Percentiles rank a stretch among this genome's conserved stretches.
Evolutionary conservation across 2,329 filamentous ascomycete species (phyloP).

Genomic region (Eutypella sp.): DNA sequence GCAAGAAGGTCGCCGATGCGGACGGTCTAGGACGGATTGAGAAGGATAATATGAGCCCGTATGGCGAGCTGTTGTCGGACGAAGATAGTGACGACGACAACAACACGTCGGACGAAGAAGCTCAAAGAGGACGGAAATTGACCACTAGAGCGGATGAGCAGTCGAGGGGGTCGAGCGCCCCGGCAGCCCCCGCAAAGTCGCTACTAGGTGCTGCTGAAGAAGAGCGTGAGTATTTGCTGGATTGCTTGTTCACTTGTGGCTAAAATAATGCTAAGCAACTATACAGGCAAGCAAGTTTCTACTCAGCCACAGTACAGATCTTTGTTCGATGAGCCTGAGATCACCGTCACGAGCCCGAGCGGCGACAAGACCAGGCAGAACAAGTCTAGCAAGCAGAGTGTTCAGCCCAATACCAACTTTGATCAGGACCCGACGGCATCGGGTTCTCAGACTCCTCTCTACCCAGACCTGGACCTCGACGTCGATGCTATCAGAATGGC

Average conservation of each 20-base stretch:
- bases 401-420: conserved; percentile 82
- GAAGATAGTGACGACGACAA: conserved; percentile 63
- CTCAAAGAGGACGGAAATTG: conserved; percentile 55
- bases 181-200: conserved; percentile 40
- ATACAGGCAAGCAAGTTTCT: conserved; percentile 50
- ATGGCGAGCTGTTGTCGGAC: conserved; percentile 59
- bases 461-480: conserved; percentile 83
- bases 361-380: conserved; percentile 54
- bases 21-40: conserved; percentile 51
- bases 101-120: conserved; percentile 62
- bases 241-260: conserved; percentile 17
- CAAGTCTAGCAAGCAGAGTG: conserved; percentile 43
- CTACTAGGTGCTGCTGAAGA: conserved; percentile 71
- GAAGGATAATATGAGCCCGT: conserved; percentile 62
- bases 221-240: conserved; percentile 56
- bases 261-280: no score
- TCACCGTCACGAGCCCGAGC: conserved; percentile 58
- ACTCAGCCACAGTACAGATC: conserved; percentile 57
- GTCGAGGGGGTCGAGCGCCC: conserved; percentile 29
- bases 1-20: conserved; percentile 44
- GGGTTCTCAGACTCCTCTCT: conserved; percentile 53
- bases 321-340: conserved; percentile 60
- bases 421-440: conserved; percentile 58
- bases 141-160: conserved; percentile 42
- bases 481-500: conserved; percentile 81